Base-by-base conservation (phyloP, 306 rosid species). In the Comarum palustre region DNA sequence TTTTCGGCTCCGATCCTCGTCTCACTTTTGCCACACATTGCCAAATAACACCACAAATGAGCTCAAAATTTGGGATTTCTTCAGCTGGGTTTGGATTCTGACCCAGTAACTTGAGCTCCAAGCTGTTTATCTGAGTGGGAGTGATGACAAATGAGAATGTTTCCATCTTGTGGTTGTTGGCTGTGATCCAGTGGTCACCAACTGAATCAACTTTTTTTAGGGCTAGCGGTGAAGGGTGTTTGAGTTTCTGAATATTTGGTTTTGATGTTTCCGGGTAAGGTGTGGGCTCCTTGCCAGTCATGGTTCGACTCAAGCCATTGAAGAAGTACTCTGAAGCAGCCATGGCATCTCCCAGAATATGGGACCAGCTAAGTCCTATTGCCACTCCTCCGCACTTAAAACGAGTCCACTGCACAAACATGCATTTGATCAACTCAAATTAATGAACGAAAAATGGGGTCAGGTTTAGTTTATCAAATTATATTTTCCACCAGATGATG, bases 331-430 rank as follows among this genome's bases (percentile, higher is more conserved):
- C 83, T 3, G 90, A 62, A 64, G 90, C 84, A 12, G 88, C 73
- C 73, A 79, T 66, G 1, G 84, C 84, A 74, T 89, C 97, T 58
- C 98, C 96, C 0, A 93, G 62, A 22, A 87, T 45, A 77, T 91
- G 96, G 39, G 97, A 88, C 97, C 97, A 93, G 62, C 96, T 91
- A 5, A 93, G 82, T 32, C 96, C 97, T 75, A 93, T 8, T 66
- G 98, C 83, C 0, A 86, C 25, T 67, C 94, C 98, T 34, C 97
- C 92, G 57, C 98, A 91, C 66, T 75, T 82, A 69, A 91, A 87
- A 3, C 65, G 7, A 47, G 94, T 90, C 17, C 83, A 57, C 98
- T 92, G 75, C 71, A 73, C 25, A n/a, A 52, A 17, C 66, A 48
- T n/a, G n/a, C 31, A n/a, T 11, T 24, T 24, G 6, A 22, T 22